Evolutionary conservation across 2,329 filamentous ascomycete species (phyloP).

Genomic region (Alternaria rosae): DNA sequence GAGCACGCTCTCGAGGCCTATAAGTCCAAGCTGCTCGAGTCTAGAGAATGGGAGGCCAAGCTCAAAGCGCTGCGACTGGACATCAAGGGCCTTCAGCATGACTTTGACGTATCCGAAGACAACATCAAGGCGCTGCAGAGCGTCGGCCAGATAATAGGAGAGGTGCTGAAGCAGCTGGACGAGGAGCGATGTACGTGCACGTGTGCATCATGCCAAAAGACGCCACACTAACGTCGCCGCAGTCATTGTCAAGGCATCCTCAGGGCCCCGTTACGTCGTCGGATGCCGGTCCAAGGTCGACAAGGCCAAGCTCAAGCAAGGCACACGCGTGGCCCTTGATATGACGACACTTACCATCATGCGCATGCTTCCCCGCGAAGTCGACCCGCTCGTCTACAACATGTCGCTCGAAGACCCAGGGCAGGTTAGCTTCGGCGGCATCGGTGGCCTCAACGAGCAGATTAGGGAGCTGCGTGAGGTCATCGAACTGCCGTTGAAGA

Average conservation of each 20-base stretch:
- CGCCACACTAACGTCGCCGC: conserved; percentile 24
- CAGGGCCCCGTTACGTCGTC: conserved; percentile 95
- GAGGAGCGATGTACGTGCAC: conserved; percentile 88
- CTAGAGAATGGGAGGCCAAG: conserved; percentile 98
- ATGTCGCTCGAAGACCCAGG: conserved; percentile 99
- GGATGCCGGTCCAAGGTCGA: conserved; percentile 98
- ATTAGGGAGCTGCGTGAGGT: conserved; percentile 97
- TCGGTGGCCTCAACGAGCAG: conserved; percentile 97
- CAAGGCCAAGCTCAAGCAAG: conserved; percentile 96
- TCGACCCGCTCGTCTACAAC: conserved; percentile 98
- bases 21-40: conserved; percentile 74
- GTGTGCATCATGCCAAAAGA: not conserved
- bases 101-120: conserved; percentile 96
- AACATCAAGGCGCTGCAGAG: conserved; percentile 99
- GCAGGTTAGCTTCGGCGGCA: conserved; percentile 96
- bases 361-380: conserved; percentile 98
- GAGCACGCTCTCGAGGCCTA: conserved; percentile 61
- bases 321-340: conserved; percentile 94
- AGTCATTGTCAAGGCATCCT: conserved; percentile 99
- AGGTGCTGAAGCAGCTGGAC: conserved; percentile 97
- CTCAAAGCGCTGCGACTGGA: conserved; percentile 92
- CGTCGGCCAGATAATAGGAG: conserved; percentile 98
- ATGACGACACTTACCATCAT: conserved; percentile 99
- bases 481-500: conserved; percentile 97
- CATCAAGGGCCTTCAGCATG: conserved; percentile 93